A percentile compares a stretch with the other conserved stretches of the same genome.
Evolutionary conservation across 2,329 filamentous ascomycete species (phyloP).

Genomic region (Pseudogymnoascus sp.): DNA sequence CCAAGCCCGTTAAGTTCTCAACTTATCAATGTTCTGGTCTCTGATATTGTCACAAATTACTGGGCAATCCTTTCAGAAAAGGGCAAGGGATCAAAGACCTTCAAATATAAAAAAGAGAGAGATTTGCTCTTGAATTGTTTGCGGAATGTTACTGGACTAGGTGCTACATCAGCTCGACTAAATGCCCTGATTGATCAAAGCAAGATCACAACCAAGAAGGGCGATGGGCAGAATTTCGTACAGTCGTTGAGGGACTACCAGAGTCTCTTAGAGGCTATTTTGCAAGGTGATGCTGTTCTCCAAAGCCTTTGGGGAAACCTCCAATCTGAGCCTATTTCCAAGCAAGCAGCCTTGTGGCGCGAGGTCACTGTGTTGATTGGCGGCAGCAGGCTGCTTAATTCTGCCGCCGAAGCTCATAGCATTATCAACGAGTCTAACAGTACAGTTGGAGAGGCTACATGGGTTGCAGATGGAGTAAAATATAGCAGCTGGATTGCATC

Average conservation of each 20-base stretch:
- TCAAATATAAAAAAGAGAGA: conserved; percentile 28
- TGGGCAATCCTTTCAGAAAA: conserved; percentile 58
- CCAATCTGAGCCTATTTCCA: conserved; percentile 28
- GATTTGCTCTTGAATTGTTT: conserved; percentile 57
- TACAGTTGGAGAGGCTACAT: conserved; percentile 21
- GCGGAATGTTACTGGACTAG: conserved; percentile 67
- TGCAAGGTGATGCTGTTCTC: conserved; percentile 39
- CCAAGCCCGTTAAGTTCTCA: conserved; percentile 65
- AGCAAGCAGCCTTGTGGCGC: conserved; percentile 52
- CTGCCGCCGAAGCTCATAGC: conserved; percentile 46
- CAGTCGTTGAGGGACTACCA: conserved; percentile 34
- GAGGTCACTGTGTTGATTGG: conserved; percentile 53
- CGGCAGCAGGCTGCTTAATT: conserved; percentile 52
- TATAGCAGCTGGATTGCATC: conserved; percentile 27
- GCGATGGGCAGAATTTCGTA: conserved; percentile 25
- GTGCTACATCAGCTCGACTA: conserved; percentile 66
- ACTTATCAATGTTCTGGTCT: conserved; percentile 67
- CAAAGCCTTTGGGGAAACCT: conserved; percentile 40
- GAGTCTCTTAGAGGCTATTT: conserved; percentile 33
- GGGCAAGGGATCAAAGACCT: conserved; percentile 18
- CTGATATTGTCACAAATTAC: conserved; percentile 71
- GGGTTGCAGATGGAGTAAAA: conserved; percentile 25
- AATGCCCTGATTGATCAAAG: conserved; percentile 51
- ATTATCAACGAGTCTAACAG: conserved; percentile 28
- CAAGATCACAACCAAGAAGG: conserved; percentile 29